Percentiles rank a stretch among this genome's conserved stretches.
These are phyloP conservation scores for Claviceps monticola DNA, from an alignment of 2,329 filamentous ascomycete species.

Conservation along the genomic window DNA sequence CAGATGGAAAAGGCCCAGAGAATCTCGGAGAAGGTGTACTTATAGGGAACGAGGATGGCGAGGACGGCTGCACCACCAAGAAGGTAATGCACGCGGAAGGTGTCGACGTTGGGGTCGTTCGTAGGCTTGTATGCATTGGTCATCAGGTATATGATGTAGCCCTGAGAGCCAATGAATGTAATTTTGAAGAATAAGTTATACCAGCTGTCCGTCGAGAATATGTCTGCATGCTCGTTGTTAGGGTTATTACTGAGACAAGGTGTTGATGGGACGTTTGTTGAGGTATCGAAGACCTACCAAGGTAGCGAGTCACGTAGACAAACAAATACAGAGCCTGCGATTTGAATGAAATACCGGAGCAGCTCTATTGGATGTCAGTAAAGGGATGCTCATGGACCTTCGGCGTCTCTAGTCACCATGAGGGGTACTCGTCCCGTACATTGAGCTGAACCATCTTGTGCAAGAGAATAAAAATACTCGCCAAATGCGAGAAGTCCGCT, in stretches of 20 bases:
- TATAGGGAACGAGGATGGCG: conserved; percentile 71
- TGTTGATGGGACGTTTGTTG: not conserved
- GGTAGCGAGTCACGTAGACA: conserved; percentile 87
- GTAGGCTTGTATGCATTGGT: conserved; percentile 94
- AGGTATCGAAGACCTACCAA: conserved; percentile 41
- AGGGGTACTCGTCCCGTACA: conserved; percentile 34
- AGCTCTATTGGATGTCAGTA: conserved; percentile 51
- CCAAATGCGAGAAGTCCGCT: conserved; percentile 93
- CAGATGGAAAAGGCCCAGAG: conserved; percentile 97
- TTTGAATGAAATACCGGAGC: conserved; percentile 96
- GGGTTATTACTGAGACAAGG: not conserved
- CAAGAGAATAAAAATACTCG: conserved; percentile 85
- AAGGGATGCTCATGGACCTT: not conserved
- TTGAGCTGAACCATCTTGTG: conserved; percentile 94
- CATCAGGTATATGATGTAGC: conserved; percentile 97
- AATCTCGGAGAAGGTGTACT: conserved; percentile 73
- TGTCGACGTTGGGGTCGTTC: conserved; percentile 92
- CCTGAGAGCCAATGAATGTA: conserved; percentile 78
- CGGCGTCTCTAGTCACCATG: conserved; percentile 6
- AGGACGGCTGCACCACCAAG: conserved; percentile 67
- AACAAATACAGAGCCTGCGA: conserved; percentile 90
- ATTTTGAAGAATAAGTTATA: conserved; percentile 97
- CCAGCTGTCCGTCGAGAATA: conserved; percentile 69
- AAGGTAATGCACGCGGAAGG: conserved; percentile 92
- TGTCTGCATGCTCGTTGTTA: conserved; percentile 37